These are phyloP conservation scores for Globisporangium acanthophoron DNA, from an alignment of 352 stramenopile species.

Conservation along the genomic window DNA sequence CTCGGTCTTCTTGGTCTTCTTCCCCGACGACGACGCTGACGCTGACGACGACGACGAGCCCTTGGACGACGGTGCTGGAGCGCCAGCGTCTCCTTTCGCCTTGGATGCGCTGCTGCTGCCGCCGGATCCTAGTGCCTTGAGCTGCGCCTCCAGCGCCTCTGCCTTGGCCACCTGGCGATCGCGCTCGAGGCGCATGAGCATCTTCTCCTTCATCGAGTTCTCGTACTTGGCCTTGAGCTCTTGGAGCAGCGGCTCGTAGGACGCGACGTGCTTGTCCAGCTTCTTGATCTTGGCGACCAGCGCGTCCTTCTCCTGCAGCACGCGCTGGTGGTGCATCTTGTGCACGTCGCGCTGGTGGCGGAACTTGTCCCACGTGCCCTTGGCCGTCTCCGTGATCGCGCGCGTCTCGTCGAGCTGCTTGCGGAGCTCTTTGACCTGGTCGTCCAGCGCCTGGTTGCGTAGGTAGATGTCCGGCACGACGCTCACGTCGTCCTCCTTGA, in stretches of 20 bases:
- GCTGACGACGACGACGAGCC: slow-evolving; percentile 13
- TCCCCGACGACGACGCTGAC: slow-evolving; percentile 19
- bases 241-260: slow-evolving; percentile 91
- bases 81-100: slow-evolving; percentile 5
- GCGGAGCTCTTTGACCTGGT: slow-evolving; percentile 82
- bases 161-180: slow-evolving; percentile 87
- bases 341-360: slow-evolving; percentile 93
- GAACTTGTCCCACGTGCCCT: slow-evolving; percentile 95
- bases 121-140: slow-evolving; percentile 39
- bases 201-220: slow-evolving; percentile 96
- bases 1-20: slow-evolving; percentile 33
- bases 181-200: slow-evolving; percentile 93
- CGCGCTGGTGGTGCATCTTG: slow-evolving; percentile 94
- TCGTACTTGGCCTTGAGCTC: slow-evolving; percentile 94
- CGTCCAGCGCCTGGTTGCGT: slow-evolving; percentile 89
- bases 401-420: slow-evolving; percentile 86
- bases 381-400: slow-evolving; percentile 86
- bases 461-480: slow-evolving; percentile 94
- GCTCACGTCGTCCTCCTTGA: slow-evolving; percentile 84
- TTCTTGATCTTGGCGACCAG: slow-evolving; percentile 89
- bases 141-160: slow-evolving; percentile 85
- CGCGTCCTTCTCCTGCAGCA: slow-evolving; percentile 94
- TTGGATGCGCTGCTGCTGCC: slow-evolving; percentile 4
- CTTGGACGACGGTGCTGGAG: slow-evolving; percentile 16
- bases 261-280: slow-evolving; percentile 87